phyloP scores from a whole-genome alignment of 768 basidiomycete species.

The Phylloporus sp. region DNA sequence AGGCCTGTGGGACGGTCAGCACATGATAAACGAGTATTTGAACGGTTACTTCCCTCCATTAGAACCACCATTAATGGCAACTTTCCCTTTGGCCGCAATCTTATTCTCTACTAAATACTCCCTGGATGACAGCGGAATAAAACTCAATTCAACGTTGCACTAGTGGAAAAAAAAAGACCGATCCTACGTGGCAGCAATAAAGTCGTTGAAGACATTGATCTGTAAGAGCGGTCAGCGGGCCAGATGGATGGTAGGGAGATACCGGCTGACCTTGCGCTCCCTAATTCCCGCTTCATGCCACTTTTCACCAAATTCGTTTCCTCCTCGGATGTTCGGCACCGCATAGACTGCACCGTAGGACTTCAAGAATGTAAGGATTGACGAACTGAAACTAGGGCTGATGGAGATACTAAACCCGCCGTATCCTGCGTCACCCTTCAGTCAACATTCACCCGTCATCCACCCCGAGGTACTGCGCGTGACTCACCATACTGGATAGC shows the following conservation, averaged over 20 bases:
- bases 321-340: conserved; percentile 58
- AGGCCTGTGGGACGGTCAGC: conserved; percentile 44
- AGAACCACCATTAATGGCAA: conserved; percentile 75
- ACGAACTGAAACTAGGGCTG: conserved; percentile 66
- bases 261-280: conserved; percentile 57
- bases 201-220: conserved; percentile 79
- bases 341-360: conserved; percentile 67
- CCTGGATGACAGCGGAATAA: conserved; percentile 31
- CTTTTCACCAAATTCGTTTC: conserved; percentile 78
- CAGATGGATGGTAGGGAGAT: not conserved
- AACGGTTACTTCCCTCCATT: conserved; percentile 59
- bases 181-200: conserved; percentile 76
- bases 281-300: conserved; percentile 74
- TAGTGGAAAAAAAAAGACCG: not conserved
- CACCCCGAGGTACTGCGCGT: too few relatives aligned
- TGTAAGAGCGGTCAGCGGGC: conserved; percentile 22
- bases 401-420: conserved; percentile 79
- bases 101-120: conserved; percentile 71
- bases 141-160: not conserved
- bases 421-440: conserved; percentile 47
- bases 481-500: conserved; percentile 69
- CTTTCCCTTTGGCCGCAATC: conserved; percentile 63
- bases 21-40: not conserved
- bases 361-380: conserved; percentile 70
- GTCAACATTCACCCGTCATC: not conserved